Conservation (phyloP, 257 asterid species). For the Vinca minor region DNA sequence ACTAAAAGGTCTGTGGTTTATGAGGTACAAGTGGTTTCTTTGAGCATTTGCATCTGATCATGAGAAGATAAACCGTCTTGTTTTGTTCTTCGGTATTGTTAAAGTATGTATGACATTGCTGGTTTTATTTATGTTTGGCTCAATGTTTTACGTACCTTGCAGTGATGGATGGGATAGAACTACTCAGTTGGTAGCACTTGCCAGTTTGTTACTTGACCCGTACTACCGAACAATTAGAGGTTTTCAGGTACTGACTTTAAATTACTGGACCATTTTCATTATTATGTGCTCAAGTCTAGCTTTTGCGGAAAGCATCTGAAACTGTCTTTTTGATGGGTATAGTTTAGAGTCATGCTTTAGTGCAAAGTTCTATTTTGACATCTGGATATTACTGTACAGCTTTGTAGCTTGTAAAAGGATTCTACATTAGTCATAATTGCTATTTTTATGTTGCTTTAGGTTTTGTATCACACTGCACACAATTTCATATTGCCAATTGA, state of each 20-base stretch:
- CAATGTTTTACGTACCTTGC: constrained; percentile 19
- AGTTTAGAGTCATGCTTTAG: neutral
- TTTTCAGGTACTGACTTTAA: constrained; percentile 68
- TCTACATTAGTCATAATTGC: neutral
- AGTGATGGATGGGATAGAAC: constrained; percentile 99
- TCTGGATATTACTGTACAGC: neutral
- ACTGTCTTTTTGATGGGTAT: neutral
- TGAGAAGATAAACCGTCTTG: neutral
- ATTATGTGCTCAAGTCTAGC: neutral
- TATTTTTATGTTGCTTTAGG: neutral
- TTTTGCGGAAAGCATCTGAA: neutral
- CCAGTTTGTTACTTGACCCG: constrained; percentile 92
- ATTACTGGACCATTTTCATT: neutral
- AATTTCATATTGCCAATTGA: neutral
- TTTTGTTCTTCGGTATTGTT: neutral
- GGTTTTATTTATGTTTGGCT: constrained; percentile 10
- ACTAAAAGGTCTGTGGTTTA: too few relatives aligned
- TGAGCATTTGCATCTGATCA: neutral
- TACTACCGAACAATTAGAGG: constrained; percentile 86
- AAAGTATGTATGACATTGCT: neutral
- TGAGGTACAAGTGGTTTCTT: too few relatives aligned
- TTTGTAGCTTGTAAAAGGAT: neutral
- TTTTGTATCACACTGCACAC: neutral
- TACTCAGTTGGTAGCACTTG: constrained; percentile 88
- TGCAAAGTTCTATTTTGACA: neutral